phyloP scores from a whole-genome alignment of 78 protist genomes.

The Diacronema lutheri region DNA sequence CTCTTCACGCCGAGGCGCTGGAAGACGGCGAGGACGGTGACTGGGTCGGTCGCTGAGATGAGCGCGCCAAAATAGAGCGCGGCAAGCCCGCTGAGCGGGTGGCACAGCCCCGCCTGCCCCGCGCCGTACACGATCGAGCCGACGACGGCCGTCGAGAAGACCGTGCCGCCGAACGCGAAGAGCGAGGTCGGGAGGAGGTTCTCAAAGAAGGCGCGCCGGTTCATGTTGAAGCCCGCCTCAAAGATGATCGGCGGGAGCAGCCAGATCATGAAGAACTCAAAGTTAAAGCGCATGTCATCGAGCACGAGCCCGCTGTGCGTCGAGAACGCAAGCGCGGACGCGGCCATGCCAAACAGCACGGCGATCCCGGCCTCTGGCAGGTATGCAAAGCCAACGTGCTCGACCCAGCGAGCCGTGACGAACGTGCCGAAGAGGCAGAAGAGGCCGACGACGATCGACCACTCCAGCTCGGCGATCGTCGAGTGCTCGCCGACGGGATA shows the following conservation, averaged over 20 bases:
- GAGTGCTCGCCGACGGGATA: too few species aligned
- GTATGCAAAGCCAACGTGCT: background rate
- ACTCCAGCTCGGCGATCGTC: too few species aligned
- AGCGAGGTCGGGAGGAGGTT: background rate
- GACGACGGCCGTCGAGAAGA: background rate
- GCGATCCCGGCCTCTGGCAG: constrained; percentile 11
- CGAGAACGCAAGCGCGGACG: too few species aligned
- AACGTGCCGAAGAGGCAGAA: background rate
- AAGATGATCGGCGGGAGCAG: constrained; percentile 56
- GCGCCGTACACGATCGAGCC: background rate
- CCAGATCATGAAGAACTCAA: constrained; percentile 29
- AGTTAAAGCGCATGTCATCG: background rate
- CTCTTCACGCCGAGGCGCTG: constrained; percentile 24
- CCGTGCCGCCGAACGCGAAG: constrained; percentile 43
- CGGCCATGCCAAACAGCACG: background rate
- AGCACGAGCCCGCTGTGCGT: background rate
- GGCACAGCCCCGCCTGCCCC: background rate
- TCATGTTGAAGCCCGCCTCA: constrained; percentile 28
- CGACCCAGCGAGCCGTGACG: background rate
- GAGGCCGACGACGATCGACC: too few species aligned
- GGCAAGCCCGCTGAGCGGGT: background rate
- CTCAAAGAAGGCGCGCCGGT: background rate
- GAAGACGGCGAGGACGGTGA: constrained; percentile 43
- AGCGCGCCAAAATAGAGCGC: constrained; percentile 13
- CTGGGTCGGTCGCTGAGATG: constrained; percentile 41